Conservation (phyloP, 495 filamentous ascomycete species). For the Trichocladium antarcticum region DNA sequence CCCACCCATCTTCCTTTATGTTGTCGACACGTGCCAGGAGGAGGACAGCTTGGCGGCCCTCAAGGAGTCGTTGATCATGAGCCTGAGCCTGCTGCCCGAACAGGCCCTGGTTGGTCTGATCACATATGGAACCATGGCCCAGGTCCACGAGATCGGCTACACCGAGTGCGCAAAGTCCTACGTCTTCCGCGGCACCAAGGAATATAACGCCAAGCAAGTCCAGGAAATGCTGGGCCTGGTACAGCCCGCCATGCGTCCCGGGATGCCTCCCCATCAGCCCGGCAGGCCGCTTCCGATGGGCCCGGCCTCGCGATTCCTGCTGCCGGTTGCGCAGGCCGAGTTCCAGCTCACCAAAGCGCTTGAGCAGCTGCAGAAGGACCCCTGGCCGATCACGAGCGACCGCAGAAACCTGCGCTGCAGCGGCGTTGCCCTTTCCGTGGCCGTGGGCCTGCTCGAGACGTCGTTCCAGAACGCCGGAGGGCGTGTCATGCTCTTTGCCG, state of each 20-base stretch:
- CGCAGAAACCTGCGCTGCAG: constrained; percentile 87
- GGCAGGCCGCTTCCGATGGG: constrained; percentile 68
- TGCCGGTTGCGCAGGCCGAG: constrained; percentile 92
- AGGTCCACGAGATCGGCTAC: constrained; percentile 98
- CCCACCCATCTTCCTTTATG: constrained; percentile 93
- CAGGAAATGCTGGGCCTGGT: constrained; percentile 94
- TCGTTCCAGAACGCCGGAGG: constrained; percentile 92
- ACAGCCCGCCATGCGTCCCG: constrained; percentile 58
- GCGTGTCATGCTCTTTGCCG: constrained; percentile 94
- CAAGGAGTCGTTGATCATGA: constrained; percentile 95
- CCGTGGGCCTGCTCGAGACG: constrained; percentile 81
- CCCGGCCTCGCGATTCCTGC: constrained; percentile 77
- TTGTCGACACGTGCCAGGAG: constrained; percentile 98
- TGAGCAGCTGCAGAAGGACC: constrained; percentile 93
- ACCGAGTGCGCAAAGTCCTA: constrained; percentile 99
- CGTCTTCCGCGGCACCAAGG: constrained; percentile 96
- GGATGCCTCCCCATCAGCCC: constrained; percentile 60
- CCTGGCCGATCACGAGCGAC: constrained; percentile 95
- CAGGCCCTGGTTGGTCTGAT: constrained; percentile 91
- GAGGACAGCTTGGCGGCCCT: constrained; percentile 92
- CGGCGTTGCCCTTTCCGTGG: constrained; percentile 90
- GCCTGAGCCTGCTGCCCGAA: constrained; percentile 84
- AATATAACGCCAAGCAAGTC: constrained; percentile 90
- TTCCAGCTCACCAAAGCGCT: constrained; percentile 96
- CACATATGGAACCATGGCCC: constrained; percentile 95